Conservation (phyloP, 2,329 filamentous ascomycete species). For the Penicillium psychrosexuale region DNA sequence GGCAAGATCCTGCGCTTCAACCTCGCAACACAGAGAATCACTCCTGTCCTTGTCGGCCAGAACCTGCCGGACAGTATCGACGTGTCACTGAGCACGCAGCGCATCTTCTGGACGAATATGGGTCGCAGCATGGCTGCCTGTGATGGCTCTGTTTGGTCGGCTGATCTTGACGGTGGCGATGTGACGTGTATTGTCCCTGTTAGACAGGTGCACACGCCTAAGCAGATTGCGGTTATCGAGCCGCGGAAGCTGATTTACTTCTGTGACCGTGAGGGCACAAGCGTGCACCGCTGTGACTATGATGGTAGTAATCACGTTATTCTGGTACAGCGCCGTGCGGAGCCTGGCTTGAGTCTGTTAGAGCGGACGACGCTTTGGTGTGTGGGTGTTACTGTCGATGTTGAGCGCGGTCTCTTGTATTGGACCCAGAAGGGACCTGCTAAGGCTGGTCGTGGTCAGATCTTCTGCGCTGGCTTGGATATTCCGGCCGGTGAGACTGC, state of each 20-base stretch:
- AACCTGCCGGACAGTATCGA: conserved; percentile 48
- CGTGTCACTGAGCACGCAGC: conserved; percentile 30
- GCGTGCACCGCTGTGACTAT: conserved; percentile 36
- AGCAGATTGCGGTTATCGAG: conserved; percentile 39
- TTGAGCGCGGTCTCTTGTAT: conserved; percentile 48
- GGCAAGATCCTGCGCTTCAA: conserved; percentile 18
- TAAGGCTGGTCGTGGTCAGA: conserved; percentile 52
- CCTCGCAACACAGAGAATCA: conserved; percentile 15
- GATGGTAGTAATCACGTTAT: conserved; percentile 37
- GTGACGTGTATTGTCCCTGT: conserved; percentile 43
- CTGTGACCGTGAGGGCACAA: conserved; percentile 45
- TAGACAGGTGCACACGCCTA: conserved; percentile 51
- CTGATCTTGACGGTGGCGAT: conserved; percentile 52
- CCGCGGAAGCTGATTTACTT: conserved; percentile 36
- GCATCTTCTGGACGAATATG: conserved; percentile 54
- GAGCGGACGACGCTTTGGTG: conserved; percentile 49
- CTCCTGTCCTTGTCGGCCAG: conserved; percentile 14
- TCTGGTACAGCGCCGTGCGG: conserved; percentile 36
- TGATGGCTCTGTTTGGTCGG: conserved; percentile 46
- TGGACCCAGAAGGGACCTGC: conserved; percentile 60
- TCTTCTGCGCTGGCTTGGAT: conserved; percentile 51
- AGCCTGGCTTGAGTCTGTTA: conserved; percentile 11
- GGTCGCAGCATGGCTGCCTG: conserved; percentile 37
- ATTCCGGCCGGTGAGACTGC: conserved; percentile 37
- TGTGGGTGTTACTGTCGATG: conserved; percentile 54